Evolutionary conservation across 345 rosid genomes (phyloP), one percentile per base, ranked within the genome.

Genomic region (Kernera saxatilis): DNA sequence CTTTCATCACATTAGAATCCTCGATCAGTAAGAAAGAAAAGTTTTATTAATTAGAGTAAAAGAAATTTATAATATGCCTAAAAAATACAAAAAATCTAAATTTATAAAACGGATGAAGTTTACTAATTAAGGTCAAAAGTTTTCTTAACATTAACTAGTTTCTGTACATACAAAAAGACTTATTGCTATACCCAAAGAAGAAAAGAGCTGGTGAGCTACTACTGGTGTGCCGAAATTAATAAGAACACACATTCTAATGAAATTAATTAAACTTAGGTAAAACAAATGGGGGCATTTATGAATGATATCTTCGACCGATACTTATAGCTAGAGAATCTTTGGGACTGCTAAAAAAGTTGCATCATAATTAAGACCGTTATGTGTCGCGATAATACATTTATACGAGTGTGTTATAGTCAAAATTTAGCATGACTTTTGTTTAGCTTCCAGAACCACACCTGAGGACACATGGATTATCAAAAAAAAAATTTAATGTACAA

Each of bases 241-340:
- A 17, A 72, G 57, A 56, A 73, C 66, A 73, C 71, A 64, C 77
- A 64, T 64, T 44, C 65, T 72, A 46, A 54, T 64, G 71, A 72
- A 55, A 64, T 55, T 3, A 44, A 64, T 13, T 25, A 72, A 54
- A 35, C 51, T 33, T 35, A 18, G 48, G 25, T 46, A 9, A 32
- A 55, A 45, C 51, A 65, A 65, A 64, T 35, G 32, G 30, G 30
- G 12, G 23, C 40, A 64, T 39, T 72, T 32, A 41, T 43, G 21
- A 63, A 29, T 40, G 69, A 26, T 45, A 1, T 55, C 29, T 64
- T 56, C 8, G 29, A 73, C 66, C 59, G 71, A 73, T 55, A 18
- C 7, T 46, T 56, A 0, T 36, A 55, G 59, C 19, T 54, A 64
- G 33, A 66, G 66, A 64, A 73, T 73, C 77, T 73, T 73, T 73